Evolutionary conservation across 2,329 filamentous ascomycete species (phyloP).

Genomic region (Clarireedia monteithiana): DNA sequence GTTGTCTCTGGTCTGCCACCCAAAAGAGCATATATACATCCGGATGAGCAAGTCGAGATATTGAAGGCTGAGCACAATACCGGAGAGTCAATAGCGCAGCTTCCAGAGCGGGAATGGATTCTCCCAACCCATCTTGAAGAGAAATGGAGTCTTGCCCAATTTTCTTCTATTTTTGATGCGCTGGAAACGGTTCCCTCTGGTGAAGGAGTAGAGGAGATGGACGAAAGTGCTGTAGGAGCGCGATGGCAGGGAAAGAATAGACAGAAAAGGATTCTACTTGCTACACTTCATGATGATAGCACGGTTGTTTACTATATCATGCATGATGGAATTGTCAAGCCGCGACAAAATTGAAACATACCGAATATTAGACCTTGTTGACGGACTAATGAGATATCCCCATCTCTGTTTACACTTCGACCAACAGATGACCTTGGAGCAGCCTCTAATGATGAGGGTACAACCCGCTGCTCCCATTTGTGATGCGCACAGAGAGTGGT

Average conservation of each 20-base stretch:
- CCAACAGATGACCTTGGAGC: too few species aligned
- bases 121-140: constrained; percentile 66
- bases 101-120: constrained; percentile 65
- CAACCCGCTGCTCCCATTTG: too few species aligned
- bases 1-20: constrained; percentile 68
- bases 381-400: not conserved
- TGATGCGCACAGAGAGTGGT: too few species aligned
- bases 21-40: constrained; percentile 66
- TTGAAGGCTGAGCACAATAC: constrained; percentile 51
- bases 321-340: constrained; percentile 82
- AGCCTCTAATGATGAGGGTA: too few species aligned
- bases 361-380: not conserved
- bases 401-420: not conserved
- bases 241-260: constrained; percentile 39
- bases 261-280: constrained; percentile 64
- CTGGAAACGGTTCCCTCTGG: constrained; percentile 39
- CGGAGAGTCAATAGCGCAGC: constrained; percentile 39
- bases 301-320: constrained; percentile 80
- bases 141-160: constrained; percentile 59
- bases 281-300: constrained; percentile 70
- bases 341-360: constrained; percentile 61
- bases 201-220: constrained; percentile 12
- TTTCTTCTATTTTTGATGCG: constrained; percentile 64
- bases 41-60: constrained; percentile 71
- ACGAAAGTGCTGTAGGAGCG: constrained; percentile 28